Percentiles rank a stretch among this genome's conserved stretches.
Evolutionary conservation across 345 rosid species (phyloP).

Genomic region (Psidium guajava): DNA sequence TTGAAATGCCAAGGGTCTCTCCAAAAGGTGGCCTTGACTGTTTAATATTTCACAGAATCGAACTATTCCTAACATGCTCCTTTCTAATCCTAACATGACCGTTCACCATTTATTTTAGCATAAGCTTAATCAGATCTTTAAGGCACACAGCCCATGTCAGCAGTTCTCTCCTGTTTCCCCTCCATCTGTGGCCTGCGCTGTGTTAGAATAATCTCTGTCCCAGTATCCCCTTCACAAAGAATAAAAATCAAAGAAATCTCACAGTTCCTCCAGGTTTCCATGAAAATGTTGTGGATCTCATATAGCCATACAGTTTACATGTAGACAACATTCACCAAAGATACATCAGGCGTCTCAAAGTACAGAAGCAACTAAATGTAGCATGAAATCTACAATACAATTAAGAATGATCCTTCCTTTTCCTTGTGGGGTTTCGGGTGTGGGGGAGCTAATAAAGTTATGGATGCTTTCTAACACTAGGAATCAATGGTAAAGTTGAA

Average conservation of each 20-base stretch:
- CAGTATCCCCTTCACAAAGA: not conserved
- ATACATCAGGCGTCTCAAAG: not conserved
- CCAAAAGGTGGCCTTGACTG: not conserved
- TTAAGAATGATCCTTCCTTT: not conserved
- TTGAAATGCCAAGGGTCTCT: not conserved
- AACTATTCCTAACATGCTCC: not conserved
- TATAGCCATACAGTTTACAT: not conserved
- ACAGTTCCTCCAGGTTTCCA: not conserved
- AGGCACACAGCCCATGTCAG: not conserved
- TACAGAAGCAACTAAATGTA: not conserved
- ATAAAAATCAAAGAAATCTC: not conserved
- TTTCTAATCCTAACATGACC: not conserved
- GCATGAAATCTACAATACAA: not conserved
- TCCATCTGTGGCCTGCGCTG: not conserved
- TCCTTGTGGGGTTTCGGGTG: not conserved
- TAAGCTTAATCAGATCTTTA: not conserved
- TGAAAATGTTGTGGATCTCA: not conserved
- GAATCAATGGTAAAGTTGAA: not conserved
- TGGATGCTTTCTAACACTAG: not conserved
- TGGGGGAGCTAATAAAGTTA: not conserved
- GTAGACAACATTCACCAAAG: not conserved
- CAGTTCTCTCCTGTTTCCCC: not conserved
- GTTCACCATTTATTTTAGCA: not conserved
- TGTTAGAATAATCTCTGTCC: not conserved
- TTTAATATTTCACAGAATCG: not conserved